Base-by-base conservation (phyloP, 164 flowering plant genomes). In the Dillenia suffruticosa region DNA sequence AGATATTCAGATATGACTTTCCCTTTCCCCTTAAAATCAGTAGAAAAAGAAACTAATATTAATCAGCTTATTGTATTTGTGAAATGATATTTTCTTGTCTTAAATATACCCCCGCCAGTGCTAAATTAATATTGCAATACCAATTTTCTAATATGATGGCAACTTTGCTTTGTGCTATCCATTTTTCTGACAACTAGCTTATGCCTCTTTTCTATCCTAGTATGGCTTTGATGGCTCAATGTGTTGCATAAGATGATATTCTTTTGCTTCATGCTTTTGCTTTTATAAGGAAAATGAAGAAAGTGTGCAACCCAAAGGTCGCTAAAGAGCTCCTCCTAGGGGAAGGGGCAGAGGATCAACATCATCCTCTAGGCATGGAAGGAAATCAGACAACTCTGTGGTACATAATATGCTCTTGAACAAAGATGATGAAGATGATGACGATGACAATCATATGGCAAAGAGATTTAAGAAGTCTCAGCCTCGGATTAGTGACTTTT, bases 291-390 rank as follows among this genome's bases (percentile, higher is more conserved):
- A 82, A 51, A 81, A 83, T 57, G 88, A 81, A 60, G 84, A 70
- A 48, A 74, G 57, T 51, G 56, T 70, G 10, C 81, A 53, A 69
- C 76, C 73, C 17, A 84, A 68, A 77, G 89, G 97, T 52, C 77
- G 80, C 49, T 92, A 95, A 83, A 82, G 99, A 74, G 82, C 80
- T 69, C 94, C 94, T 71, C 82, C 96, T 54, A 79, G 83, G 63
- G 96, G 92, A 63, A 81, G 85, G 70, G 91, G 88, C 57, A 89
- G 84, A 75, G 90, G 87, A 8, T 63, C 87, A 49, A 44, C 84
- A 9, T 65, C 80, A 61, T 49, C 89, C 26, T 75, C 92, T 15
- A 92, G 89, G 70, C 84, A 93, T 44, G 97, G 97, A 75, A 81
- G 73, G 78, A 87, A 84, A 70, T 67, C 86, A 49, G 90, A 76